Base-by-base conservation (phyloP, 2,329 filamentous ascomycete genomes). In the Erysiphe pisi region DNA sequence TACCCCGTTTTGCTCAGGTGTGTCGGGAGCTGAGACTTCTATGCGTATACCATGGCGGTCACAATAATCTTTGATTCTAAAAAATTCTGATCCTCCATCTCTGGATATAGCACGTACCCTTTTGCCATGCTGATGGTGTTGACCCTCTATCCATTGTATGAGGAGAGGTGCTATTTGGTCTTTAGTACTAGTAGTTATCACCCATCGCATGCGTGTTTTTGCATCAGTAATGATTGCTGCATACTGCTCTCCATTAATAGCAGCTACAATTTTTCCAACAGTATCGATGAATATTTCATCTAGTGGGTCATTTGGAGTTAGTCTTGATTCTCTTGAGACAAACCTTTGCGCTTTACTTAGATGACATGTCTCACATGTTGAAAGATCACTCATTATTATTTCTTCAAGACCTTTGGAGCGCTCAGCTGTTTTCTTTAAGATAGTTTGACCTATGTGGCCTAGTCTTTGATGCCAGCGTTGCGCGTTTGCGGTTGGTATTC, bases 221-320 rank as follows among this genome's bases (percentile, higher is more conserved):
- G 49, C 49, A 22, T 52, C 49, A 16, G 49, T 22, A 8, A 52
- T 52, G 2, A 52, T 52, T 16, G 8, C 49, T 16, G 7, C 22
- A 52, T 52, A 52, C 8, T 52, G 22, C 3, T 3, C 1, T 3
- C 49, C 7, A n/a, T 75, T 75, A 14, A 70, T 40, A 36, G 31
- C 31, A 1, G 63, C 40, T 14, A 12, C 40, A 11, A 70, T 16
- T 70, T 70, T 70, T 1, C 63, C 63, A 1, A 36, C 63, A 40
- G n/a, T 78, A 75, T 18, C 76, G 74, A 61, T n/a, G 9, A 61
- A 61, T 61, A 61, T 25, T 61, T 61, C n/a, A 61, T 61, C 56
- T 61, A 61, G 25, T n/a, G 56, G 56, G 6, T 22, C 56, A 25
- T 11, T 12, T 4, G 56, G n/a, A 22, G n/a, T 61, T n/a, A n/a